Conservation (phyloP, 345 rosid species). For the Nephelium lappaceum region DNA sequence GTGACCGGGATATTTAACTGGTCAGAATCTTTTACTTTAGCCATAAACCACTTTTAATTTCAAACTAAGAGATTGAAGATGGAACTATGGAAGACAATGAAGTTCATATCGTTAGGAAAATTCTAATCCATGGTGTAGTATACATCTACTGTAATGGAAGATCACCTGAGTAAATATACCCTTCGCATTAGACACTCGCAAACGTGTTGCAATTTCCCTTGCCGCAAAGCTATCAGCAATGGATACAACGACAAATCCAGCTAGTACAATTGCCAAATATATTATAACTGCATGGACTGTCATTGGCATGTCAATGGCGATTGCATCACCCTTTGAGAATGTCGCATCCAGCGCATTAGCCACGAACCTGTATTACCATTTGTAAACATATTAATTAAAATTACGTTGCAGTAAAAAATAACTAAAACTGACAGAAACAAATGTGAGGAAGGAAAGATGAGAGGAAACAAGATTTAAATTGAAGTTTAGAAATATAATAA, state of each 20-base stretch:
- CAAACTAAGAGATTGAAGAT: neutral
- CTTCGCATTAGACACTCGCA: slow-evolving; percentile 75
- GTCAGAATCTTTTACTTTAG: neutral
- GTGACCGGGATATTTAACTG: neutral
- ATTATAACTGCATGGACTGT: slow-evolving; percentile 80
- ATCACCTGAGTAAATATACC: slow-evolving; percentile 92
- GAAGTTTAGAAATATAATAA: neutral
- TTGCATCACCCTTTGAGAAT: slow-evolving; percentile 76
- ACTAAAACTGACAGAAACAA: neutral
- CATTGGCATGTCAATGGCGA: slow-evolving; percentile 98
- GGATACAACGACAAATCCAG: slow-evolving; percentile 83
- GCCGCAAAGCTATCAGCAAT: slow-evolving; percentile 96
- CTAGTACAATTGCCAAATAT: slow-evolving; percentile 77
- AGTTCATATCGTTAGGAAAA: neutral
- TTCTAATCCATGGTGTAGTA: neutral
- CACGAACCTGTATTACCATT: slow-evolving; percentile 59
- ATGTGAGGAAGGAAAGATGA: neutral
- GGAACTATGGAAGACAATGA: neutral
- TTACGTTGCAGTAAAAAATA: neutral
- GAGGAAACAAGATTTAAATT: neutral
- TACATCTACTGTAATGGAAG: neutral
- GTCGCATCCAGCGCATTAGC: slow-evolving; percentile 65
- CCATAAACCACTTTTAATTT: neutral
- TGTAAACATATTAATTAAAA: neutral
- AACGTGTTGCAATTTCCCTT: slow-evolving; percentile 77